Evolutionary conservation across 192 early-diverging fungal species (phyloP).

Genomic region (Coemansia umbellata): DNA sequence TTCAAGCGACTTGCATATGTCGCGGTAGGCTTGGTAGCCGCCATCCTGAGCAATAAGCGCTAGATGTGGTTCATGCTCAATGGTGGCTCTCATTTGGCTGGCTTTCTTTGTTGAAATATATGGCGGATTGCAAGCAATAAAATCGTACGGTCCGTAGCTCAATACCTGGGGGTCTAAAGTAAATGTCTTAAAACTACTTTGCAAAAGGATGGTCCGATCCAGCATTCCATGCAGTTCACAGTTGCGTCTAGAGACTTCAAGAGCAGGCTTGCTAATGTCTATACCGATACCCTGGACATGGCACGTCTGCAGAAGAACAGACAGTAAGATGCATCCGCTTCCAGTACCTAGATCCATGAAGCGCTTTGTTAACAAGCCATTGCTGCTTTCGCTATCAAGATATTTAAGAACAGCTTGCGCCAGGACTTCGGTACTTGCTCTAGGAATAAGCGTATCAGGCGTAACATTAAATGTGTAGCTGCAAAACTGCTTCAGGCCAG

Average conservation of each 20-base stretch:
- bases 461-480: slow-evolving; percentile 57
- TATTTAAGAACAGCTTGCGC: slow-evolving; percentile 50
- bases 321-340: slow-evolving; percentile 64
- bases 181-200: slow-evolving; percentile 50
- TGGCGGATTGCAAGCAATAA: slow-evolving; percentile 72
- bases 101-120: slow-evolving; percentile 54
- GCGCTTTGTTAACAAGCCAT: background rate
- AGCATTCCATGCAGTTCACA: slow-evolving; percentile 24
- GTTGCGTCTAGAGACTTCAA: slow-evolving; percentile 56
- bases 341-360: slow-evolving; percentile 75
- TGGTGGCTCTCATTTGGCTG: slow-evolving; percentile 25
- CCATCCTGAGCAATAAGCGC: slow-evolving; percentile 62
- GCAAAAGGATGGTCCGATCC: slow-evolving; percentile 30
- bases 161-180: slow-evolving; percentile 11
- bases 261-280: slow-evolving; percentile 57
- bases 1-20: slow-evolving; percentile 30
- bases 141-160: slow-evolving; percentile 46
- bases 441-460: slow-evolving; percentile 65
- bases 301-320: slow-evolving; percentile 44
- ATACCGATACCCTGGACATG: slow-evolving; percentile 56
- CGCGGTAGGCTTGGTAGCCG: slow-evolving; percentile 62
- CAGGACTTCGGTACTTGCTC: slow-evolving; percentile 64
- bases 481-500: slow-evolving; percentile 55
- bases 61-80: slow-evolving; percentile 58
- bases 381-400: background rate